These are phyloP conservation scores for Kingdonia uniflora DNA, from an alignment of 164 flowering plant genomes.

Conservation along the genomic window DNA sequence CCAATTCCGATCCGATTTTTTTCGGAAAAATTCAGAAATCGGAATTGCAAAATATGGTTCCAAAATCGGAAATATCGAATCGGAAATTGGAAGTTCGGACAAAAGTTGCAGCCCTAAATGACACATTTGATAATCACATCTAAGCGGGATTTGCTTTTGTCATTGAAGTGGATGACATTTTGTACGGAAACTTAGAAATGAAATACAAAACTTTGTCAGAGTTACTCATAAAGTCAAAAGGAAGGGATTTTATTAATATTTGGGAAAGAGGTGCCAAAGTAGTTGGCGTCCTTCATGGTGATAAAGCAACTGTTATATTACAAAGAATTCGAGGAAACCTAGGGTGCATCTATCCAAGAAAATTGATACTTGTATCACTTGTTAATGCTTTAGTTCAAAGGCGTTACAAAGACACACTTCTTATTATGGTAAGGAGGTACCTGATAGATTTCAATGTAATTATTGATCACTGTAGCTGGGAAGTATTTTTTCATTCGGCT, in stretches of 20 bases:
- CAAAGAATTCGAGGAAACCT: conserved; percentile 84
- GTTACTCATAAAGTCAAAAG: conserved; percentile 31
- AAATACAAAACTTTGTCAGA: conserved; percentile 43
- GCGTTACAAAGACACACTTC: conserved; percentile 84
- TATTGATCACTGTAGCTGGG: conserved; percentile 80
- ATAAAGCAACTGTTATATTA: conserved; percentile 73
- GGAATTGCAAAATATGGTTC: too few species aligned
- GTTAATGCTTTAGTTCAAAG: conserved; percentile 61
- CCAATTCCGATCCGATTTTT: too few species aligned
- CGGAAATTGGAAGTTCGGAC: too few species aligned
- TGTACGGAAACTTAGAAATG: conserved; percentile 32
- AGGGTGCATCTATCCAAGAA: conserved; percentile 88
- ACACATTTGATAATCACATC: conserved; percentile 79
- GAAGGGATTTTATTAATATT: conserved; percentile 37
- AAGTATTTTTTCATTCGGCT: conserved; percentile 48
- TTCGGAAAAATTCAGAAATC: too few species aligned
- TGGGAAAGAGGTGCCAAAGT: conserved; percentile 95
- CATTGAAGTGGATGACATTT: conserved; percentile 43
- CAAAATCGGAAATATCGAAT: too few species aligned
- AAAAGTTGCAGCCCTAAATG: too few species aligned
- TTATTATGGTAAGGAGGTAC: conserved; percentile 85
- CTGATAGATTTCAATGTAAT: conserved; percentile 86
- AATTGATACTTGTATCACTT: conserved; percentile 69
- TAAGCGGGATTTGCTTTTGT: conserved; percentile 78
- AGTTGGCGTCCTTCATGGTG: conserved; percentile 81